Conservation (phyloP, 306 rosid species). For the Hylodesmum podocarpum region DNA sequence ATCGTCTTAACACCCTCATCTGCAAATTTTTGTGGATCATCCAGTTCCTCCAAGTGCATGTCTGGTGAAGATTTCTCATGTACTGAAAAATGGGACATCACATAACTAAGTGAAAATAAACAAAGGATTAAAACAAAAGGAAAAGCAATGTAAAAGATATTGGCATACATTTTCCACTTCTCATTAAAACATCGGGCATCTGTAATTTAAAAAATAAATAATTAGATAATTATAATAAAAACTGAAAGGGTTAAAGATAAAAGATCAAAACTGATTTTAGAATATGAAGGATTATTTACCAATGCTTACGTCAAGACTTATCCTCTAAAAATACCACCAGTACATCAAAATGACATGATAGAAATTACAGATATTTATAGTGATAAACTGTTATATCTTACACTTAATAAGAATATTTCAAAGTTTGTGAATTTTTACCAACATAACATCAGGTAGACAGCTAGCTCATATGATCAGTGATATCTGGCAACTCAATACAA, state of each 20-base stretch:
- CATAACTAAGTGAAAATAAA: constrained; percentile 20
- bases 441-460: background rate
- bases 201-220: constrained; percentile 47
- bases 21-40: constrained; percentile 63
- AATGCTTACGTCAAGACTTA: background rate
- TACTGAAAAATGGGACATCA: constrained; percentile 50
- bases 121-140: constrained; percentile 4
- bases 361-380: constrained; percentile 2
- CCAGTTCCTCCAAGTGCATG: constrained; percentile 77
- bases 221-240: constrained; percentile 28
- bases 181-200: constrained; percentile 68
- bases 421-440: constrained; percentile 4
- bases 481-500: background rate
- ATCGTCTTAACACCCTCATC: constrained; percentile 71
- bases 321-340: constrained; percentile 8
- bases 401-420: constrained; percentile 2
- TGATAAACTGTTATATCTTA: constrained; percentile 6
- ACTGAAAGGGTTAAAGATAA: constrained; percentile 21
- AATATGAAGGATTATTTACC: constrained; percentile 1
- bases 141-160: constrained; percentile 27
- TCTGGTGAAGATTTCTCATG: constrained; percentile 69
- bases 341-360: constrained; percentile 10
- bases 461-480: background rate
- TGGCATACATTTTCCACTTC: constrained; percentile 79
- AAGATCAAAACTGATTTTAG: constrained; percentile 13